These are phyloP conservation scores for Fraxinus paxiana DNA, from an alignment of 305 asterid genomes.

Conservation along the genomic window DNA sequence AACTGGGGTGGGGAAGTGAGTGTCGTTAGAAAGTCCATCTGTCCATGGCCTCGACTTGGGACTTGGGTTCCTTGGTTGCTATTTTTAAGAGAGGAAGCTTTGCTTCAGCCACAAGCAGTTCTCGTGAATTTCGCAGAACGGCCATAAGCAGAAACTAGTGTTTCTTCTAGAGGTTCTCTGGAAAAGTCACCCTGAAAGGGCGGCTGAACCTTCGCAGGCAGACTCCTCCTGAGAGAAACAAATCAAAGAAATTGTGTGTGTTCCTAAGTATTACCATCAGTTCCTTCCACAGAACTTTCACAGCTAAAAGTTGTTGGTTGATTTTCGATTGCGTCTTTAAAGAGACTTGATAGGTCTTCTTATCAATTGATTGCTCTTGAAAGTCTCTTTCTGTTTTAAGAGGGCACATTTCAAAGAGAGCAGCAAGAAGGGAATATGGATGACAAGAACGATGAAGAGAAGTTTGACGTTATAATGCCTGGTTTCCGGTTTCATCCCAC, in stretches of 20 bases:
- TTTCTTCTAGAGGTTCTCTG: neutral
- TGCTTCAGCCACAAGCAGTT: conserved; percentile 8
- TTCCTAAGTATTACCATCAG: neutral
- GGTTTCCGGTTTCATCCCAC: conserved; percentile 32
- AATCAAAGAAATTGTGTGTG: neutral
- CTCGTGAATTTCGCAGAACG: neutral
- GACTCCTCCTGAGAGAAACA: neutral
- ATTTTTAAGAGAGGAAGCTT: conserved; percentile 15
- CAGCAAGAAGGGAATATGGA: neutral
- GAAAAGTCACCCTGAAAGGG: neutral
- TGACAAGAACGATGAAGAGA: neutral
- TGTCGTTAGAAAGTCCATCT: conserved; percentile 23
- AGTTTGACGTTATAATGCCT: conserved; percentile 13
- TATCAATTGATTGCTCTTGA: neutral
- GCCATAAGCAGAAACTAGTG: neutral
- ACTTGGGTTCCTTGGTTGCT: conserved; percentile 24
- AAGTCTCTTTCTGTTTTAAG: neutral
- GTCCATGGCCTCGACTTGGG: conserved; percentile 31
- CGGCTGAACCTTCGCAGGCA: neutral
- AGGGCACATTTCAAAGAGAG: neutral
- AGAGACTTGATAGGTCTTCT: neutral
- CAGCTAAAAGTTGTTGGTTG: neutral
- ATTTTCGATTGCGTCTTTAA: neutral
- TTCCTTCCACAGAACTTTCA: neutral
- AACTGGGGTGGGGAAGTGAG: conserved; percentile 18